Evolutionary conservation across 2,329 filamentous ascomycete genomes (phyloP), one percentile per base, ranked within the genome.

Genomic region (Colletotrichum higginsianum): DNA sequence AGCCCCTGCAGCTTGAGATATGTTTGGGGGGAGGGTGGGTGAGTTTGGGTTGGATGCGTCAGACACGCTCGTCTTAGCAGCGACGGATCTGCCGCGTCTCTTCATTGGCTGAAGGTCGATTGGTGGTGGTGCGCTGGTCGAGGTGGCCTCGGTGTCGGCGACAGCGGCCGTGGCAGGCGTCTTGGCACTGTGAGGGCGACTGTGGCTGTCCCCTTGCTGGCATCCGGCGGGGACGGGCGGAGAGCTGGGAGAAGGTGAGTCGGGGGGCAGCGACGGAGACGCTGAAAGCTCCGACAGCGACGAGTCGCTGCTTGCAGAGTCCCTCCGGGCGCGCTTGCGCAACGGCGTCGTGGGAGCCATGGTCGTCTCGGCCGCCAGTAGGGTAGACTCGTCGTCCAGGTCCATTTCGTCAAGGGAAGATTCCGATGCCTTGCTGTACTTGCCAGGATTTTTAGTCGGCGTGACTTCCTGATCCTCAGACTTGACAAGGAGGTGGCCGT

Each of bases 261-360:
- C 66, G 53, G 65, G 44, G 56, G 82, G 81, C 62, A 84, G 76
- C 12, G 73, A 74, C 8, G 73, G 73, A 35, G 73, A 74, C 44
- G 66, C 60, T 50, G 72, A 74, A n/a, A 74, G 75, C 79, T 83
- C 78, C 80, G 82, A 84, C 35, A 84, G 79, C n/a, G 83, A 84
- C 23, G 83, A 84, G 75, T 83, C 82, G 77, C 83, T 84, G 9
- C 81, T 82, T 40, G 76, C 80, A 44, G 83, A 84, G 67, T 79
- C 79, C 46, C 81, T 77, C 52, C 83, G 77, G 38, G 74, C 74
- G 66, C 79, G 78, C 78, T 76, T 81, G 30, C 80, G 78, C 66
- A 80, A 80, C 42, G 82, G 82, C 38, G 82, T 84, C 71, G 49
- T 46, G 5, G 61, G 18, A 16, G 23, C 35, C 18, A 35, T 46